These are phyloP conservation scores for Rhododendron ovatum DNA, from an alignment of 148 eudicot genomes.

Conservation along the genomic window DNA sequence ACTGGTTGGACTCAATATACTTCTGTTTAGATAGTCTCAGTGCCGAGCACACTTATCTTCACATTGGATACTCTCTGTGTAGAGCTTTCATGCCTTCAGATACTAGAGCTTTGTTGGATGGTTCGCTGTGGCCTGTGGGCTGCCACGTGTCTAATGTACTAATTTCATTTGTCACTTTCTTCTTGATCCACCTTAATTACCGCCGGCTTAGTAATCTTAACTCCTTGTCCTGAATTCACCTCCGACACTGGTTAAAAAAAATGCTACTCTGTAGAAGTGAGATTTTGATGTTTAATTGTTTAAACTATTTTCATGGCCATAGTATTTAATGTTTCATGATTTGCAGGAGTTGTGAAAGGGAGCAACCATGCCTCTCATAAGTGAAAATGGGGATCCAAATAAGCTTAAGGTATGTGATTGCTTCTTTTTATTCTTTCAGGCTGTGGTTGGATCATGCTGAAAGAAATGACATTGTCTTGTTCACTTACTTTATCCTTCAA, in stretches of 20 bases:
- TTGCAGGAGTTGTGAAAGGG: constrained; percentile 1
- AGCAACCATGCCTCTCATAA: neutral
- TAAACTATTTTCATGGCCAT: neutral
- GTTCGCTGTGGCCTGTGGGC: too few species aligned
- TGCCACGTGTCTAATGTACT: too few species aligned
- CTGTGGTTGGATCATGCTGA: neutral
- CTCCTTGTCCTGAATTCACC: neutral
- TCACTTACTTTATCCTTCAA: neutral
- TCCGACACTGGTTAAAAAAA: neutral
- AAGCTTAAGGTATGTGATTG: constrained; percentile 6
- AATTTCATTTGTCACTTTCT: neutral
- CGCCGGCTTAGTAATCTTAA: neutral
- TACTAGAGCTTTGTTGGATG: too few species aligned
- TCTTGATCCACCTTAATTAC: neutral
- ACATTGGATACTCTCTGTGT: too few species aligned
- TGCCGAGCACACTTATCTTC: too few species aligned
- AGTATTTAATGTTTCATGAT: neutral
- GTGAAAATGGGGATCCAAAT: neutral
- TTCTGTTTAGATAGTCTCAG: too few species aligned
- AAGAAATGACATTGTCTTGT: neutral
- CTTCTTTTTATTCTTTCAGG: neutral
- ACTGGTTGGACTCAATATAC: too few species aligned
- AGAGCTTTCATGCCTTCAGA: too few species aligned
- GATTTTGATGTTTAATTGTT: neutral
- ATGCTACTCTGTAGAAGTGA: neutral